A percentile compares a stretch with the other conserved stretches of the same genome.
Conservation (phyloP, 1,284 basidiomycete species). For the Leccinum ponderosum region DNA sequence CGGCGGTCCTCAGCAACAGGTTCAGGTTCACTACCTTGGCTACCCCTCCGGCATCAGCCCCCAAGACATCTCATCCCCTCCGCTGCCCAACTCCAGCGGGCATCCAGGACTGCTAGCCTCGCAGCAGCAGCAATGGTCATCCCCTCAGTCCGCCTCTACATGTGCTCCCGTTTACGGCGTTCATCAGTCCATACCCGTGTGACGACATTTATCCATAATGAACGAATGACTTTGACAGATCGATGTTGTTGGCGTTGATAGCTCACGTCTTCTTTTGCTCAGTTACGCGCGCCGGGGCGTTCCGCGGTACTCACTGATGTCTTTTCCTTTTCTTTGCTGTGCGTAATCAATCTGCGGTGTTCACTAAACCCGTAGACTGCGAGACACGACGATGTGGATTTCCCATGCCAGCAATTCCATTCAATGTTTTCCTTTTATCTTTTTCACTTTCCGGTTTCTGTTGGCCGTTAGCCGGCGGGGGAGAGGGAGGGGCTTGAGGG, state of each 20-base stretch:
- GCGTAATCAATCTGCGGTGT: not conserved
- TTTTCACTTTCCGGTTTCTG: not conserved
- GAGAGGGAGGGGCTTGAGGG: not conserved
- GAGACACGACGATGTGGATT: not conserved
- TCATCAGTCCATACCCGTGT: slow-evolving; percentile 1
- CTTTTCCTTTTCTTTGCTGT: not conserved
- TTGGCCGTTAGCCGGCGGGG: not conserved
- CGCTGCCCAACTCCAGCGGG: not conserved
- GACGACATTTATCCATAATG: slow-evolving; percentile 1
- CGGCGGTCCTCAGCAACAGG: slow-evolving; percentile 3
- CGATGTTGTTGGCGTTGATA: not conserved
- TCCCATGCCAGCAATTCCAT: not conserved
- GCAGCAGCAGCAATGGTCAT: not conserved
- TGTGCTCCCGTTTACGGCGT: not conserved
- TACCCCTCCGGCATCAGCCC: slow-evolving; percentile 9
- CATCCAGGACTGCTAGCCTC: not conserved
- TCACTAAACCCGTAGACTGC: not conserved
- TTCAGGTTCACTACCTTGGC: not conserved
- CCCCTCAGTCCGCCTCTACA: not conserved
- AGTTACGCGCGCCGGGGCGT: not conserved
- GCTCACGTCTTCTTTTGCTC: not conserved
- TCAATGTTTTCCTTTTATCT: not conserved
- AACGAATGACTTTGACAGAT: not conserved
- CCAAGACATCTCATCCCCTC: not conserved
- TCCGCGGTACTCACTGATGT: not conserved